Evolutionary conservation across 164 flowering plant species (phyloP).

Genomic region (Stephania yunnanensis): DNA sequence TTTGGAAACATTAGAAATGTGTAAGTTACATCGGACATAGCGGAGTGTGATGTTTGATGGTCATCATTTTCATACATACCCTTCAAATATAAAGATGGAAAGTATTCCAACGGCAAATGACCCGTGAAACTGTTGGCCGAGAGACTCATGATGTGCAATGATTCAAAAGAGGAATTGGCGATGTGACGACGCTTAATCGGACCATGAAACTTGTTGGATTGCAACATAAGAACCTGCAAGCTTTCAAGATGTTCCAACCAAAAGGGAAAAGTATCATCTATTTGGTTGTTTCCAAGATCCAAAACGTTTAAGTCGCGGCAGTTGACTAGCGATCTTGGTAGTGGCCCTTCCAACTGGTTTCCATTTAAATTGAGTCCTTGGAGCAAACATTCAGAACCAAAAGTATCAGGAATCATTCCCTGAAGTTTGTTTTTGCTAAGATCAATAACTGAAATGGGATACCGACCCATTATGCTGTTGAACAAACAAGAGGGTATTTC

Average conservation of each 20-base stretch:
- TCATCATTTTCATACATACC: slow-evolving; percentile 23
- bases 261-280: slow-evolving; percentile 44
- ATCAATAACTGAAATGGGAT: slow-evolving; percentile 13
- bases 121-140: slow-evolving; percentile 14
- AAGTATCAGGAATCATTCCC: slow-evolving; percentile 35
- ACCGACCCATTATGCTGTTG: neutral
- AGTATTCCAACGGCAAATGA: neutral
- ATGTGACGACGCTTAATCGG: slow-evolving; percentile 8
- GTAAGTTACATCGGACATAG: no score
- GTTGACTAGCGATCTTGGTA: slow-evolving; percentile 10
- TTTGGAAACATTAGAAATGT: neutral
- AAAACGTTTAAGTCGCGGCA: slow-evolving; percentile 47
- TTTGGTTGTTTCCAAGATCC: slow-evolving; percentile 45
- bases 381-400: slow-evolving; percentile 2
- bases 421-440: slow-evolving; percentile 32
- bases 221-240: slow-evolving; percentile 52
- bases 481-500: slow-evolving; percentile 38
- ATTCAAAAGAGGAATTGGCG: neutral
- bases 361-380: no score
- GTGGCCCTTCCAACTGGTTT: no score
- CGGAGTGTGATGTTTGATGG: neutral
- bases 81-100: neutral
- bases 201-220: slow-evolving; percentile 46
- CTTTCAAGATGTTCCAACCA: slow-evolving; percentile 25
- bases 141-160: slow-evolving; percentile 15